phyloP scores from a whole-genome alignment of 805 yeast species.

The Clavispora fructus region DNA sequence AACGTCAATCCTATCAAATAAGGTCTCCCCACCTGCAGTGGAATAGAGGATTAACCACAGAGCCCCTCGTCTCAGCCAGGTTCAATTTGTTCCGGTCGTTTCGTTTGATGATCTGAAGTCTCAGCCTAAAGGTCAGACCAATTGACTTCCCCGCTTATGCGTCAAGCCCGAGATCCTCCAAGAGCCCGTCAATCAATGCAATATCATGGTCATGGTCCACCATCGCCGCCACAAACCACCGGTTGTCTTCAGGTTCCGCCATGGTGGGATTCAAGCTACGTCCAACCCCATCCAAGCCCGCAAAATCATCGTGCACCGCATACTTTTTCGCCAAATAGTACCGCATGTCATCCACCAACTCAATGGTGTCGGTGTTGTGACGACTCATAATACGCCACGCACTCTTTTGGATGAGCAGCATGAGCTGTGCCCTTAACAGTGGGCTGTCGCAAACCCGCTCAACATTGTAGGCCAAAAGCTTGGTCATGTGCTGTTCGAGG shows the following conservation, averaged over 20 bases:
- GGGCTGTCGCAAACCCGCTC: slow-evolving; percentile 24
- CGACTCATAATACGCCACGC: slow-evolving; percentile 54
- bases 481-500: slow-evolving; percentile 59
- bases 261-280: background rate
- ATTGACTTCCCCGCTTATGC: background rate
- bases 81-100: too few species aligned
- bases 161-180: slow-evolving; percentile 2
- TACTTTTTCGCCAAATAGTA: slow-evolving; percentile 48
- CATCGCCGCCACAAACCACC: background rate
- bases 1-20: too few species aligned
- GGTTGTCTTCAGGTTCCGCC: slow-evolving; percentile 1
- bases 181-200: slow-evolving; percentile 1
- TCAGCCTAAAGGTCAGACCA: too few species aligned
- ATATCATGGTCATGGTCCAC: background rate
- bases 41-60: too few species aligned
- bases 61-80: too few species aligned
- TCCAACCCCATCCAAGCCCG: slow-evolving; percentile 16
- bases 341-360: slow-evolving; percentile 71
- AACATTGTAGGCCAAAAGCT: slow-evolving; percentile 49
- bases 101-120: too few species aligned
- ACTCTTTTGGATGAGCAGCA: slow-evolving; percentile 31
- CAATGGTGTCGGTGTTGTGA: slow-evolving; percentile 76
- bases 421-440: slow-evolving; percentile 22
- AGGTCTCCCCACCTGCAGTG: too few species aligned
- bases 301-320: slow-evolving; percentile 21